phyloP scores from a whole-genome alignment of 2,329 filamentous ascomycete species.

The Pseudocercospora cruenta region DNA sequence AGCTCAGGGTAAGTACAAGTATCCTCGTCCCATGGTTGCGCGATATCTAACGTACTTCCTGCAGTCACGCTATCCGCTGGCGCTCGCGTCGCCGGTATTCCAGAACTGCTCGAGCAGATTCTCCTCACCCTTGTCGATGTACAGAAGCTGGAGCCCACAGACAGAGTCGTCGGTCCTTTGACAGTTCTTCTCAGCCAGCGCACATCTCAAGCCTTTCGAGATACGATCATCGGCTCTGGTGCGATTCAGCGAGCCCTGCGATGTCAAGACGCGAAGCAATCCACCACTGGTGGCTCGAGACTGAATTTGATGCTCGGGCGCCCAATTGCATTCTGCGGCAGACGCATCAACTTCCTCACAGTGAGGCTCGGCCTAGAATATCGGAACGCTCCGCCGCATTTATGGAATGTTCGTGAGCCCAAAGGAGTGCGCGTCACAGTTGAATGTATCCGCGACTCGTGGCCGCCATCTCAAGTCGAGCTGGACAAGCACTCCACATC shows the following conservation, averaged over 20 bases:
- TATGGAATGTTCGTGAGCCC: too few relatives aligned
- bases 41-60: neutral
- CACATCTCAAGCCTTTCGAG: neutral
- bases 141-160: neutral
- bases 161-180: neutral
- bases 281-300: too few relatives aligned
- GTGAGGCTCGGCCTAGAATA: too few relatives aligned
- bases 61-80: neutral
- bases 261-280: neutral
- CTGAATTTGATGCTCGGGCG: too few relatives aligned
- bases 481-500: too few relatives aligned
- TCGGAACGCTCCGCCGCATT: too few relatives aligned
- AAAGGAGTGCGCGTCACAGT: too few relatives aligned
- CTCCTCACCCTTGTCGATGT: neutral
- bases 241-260: neutral
- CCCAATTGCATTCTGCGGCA: too few relatives aligned
- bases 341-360: too few relatives aligned
- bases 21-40: neutral
- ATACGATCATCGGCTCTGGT: neutral
- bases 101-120: neutral
- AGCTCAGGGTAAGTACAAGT: neutral
- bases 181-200: neutral
- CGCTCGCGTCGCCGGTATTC: neutral
- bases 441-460: too few relatives aligned
- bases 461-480: too few relatives aligned